These are phyloP conservation scores for Boletus semigastroideus DNA, from an alignment of 1,284 basidiomycete species.

Conservation along the genomic window DNA sequence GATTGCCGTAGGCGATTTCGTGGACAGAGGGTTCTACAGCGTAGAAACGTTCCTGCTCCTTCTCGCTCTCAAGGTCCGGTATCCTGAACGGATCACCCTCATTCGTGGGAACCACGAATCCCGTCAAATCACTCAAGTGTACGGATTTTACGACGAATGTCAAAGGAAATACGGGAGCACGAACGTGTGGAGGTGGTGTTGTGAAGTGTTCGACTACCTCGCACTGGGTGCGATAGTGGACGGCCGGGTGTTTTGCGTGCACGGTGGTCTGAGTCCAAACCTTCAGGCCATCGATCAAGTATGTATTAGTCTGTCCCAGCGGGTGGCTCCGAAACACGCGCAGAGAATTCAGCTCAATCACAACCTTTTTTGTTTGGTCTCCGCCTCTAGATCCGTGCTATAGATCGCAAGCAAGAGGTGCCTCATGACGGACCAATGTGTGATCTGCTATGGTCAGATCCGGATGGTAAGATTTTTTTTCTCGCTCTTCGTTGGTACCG, in stretches of 20 bases:
- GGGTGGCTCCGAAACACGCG: conserved; percentile 29
- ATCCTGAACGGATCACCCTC: conserved; percentile 96
- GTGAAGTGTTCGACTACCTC: conserved; percentile 98
- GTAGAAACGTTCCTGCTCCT: conserved; percentile 97
- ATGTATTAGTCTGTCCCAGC: conserved; percentile 28
- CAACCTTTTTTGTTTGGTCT: conserved; percentile 19
- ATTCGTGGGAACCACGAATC: conserved; percentile 99
- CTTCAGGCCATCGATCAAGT: conserved; percentile 87
- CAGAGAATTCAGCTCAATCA: conserved; percentile 18
- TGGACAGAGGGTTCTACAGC: conserved; percentile 95
- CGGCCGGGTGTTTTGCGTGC: conserved; percentile 88
- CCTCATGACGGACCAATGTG: conserved; percentile 99
- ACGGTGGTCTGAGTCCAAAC: conserved; percentile 92
- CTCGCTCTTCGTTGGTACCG: conserved; percentile 7
- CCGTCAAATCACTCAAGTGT: conserved; percentile 98
- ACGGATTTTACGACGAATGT: conserved; percentile 99
- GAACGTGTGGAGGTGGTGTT: conserved; percentile 98
- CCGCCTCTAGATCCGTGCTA: conserved; percentile 78
- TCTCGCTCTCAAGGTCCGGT: conserved; percentile 94
- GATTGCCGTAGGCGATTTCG: conserved; percentile 75
- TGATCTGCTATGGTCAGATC: conserved; percentile 98
- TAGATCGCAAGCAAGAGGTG: conserved; percentile 97
- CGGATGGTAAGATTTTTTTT: conserved; percentile 67
- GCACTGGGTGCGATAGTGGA: conserved; percentile 94
- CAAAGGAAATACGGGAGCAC: conserved; percentile 93